phyloP scores from a whole-genome alignment of 2,329 filamentous ascomycete genomes.

The Elsinoe fawcettii region DNA sequence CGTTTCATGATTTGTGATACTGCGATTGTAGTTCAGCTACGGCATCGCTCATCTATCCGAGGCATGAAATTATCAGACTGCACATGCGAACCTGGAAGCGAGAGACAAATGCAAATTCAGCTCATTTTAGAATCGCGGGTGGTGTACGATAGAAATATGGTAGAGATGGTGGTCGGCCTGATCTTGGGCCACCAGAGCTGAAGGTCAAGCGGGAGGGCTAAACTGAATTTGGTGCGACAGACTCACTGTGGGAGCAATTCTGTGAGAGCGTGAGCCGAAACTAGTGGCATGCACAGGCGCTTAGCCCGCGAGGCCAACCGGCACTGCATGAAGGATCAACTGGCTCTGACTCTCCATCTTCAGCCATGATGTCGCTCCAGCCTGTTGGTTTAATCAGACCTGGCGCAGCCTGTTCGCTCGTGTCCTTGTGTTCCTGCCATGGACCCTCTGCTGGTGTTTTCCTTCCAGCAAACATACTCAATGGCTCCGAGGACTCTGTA shows the following conservation, averaged over 20 bases:
- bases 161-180: constrained; percentile 5
- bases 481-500: constrained; percentile 4
- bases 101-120: constrained; percentile 11
- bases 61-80: neutral
- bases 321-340: constrained; percentile 13
- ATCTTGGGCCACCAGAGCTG: constrained; percentile 12
- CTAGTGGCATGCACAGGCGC: constrained; percentile 1
- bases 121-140: neutral
- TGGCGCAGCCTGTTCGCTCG: constrained; percentile 12
- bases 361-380: constrained; percentile 14
- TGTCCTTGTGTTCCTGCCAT: constrained; percentile 9
- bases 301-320: constrained; percentile 12
- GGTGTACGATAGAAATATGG: neutral
- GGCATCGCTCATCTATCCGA: neutral
- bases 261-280: neutral
- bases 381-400: constrained; percentile 15
- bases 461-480: neutral
- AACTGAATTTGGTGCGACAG: neutral
- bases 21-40: neutral
- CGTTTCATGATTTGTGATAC: constrained; percentile 13
- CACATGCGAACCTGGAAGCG: neutral
- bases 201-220: neutral
- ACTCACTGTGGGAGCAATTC: neutral
- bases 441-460: neutral
- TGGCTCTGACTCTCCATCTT: constrained; percentile 14